These are phyloP conservation scores for Penicillium argentinense DNA, from an alignment of 495 filamentous ascomycete genomes.

Conservation along the genomic window DNA sequence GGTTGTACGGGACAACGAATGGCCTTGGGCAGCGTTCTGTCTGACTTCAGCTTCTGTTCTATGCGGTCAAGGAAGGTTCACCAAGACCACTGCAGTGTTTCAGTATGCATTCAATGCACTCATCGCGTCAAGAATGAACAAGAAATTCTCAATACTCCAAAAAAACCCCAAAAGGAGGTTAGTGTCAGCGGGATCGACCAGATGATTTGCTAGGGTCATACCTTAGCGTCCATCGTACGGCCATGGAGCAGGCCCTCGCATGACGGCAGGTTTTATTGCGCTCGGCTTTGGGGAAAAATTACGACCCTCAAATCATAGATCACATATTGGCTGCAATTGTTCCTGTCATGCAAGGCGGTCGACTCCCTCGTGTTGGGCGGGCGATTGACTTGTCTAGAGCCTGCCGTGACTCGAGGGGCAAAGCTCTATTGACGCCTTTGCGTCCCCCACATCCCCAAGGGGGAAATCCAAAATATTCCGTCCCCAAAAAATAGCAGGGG, in stretches of 20 bases:
- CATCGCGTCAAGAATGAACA: background rate
- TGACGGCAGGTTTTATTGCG: constrained; percentile 13
- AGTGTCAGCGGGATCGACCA: constrained; percentile 1
- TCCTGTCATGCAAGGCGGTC: constrained; percentile 18
- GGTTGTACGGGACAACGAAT: constrained; percentile 3
- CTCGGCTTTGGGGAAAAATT: constrained; percentile 7
- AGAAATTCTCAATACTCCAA: background rate
- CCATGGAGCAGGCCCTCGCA: constrained; percentile 19
- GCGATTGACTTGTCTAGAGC: constrained; percentile 4
- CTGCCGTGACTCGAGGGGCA: constrained; percentile 16
- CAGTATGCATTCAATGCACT: background rate
- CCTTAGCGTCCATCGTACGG: no score
- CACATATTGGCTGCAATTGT: constrained; percentile 7
- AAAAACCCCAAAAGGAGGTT: background rate
- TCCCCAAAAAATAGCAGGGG: background rate
- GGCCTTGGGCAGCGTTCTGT: constrained; percentile 12
- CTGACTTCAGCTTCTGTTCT: constrained; percentile 14
- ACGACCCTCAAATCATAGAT: background rate
- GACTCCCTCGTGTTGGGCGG: constrained; percentile 22
- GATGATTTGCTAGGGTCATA: constrained; percentile 6
- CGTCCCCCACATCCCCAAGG: constrained; percentile 31
- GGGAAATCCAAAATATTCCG: constrained; percentile 16
- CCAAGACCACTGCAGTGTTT: constrained; percentile 5
- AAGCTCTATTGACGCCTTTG: constrained; percentile 18
- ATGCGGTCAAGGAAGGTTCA: constrained; percentile 24